Conservation (phyloP, 1,284 basidiomycete genomes). For the Sanguinoderma infundibulare region DNA sequence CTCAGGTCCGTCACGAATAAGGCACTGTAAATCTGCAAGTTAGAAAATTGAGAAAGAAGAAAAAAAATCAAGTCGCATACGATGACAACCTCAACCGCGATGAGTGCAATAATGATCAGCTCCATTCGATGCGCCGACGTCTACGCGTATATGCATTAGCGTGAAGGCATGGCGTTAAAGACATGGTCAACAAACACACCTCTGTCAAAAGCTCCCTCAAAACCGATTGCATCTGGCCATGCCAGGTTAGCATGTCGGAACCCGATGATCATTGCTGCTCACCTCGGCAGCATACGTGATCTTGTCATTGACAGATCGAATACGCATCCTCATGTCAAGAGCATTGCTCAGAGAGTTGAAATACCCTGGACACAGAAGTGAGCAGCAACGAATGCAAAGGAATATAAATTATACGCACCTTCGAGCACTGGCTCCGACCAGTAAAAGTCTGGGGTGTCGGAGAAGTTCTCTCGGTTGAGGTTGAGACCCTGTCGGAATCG, state of each 20-base stretch:
- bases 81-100: conserved; percentile 89
- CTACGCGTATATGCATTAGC: conserved; percentile 40
- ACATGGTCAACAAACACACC: conserved; percentile 39
- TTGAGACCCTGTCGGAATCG: conserved; percentile 89
- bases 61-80: conserved; percentile 48
- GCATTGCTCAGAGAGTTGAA: conserved; percentile 84
- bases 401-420: conserved; percentile 48
- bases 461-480: conserved; percentile 86
- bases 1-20: conserved; percentile 65
- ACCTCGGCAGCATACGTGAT: conserved; percentile 93
- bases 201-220: conserved; percentile 81
- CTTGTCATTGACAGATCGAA: conserved; percentile 85
- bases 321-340: conserved; percentile 82
- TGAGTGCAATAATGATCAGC: conserved; percentile 87
- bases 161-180: conserved; percentile 14
- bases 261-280: conserved; percentile 27
- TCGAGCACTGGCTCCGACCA: conserved; percentile 91
- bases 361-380: conserved; percentile 52
- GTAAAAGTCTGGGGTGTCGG: conserved; percentile 89
- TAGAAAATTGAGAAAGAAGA: background rate
- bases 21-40: conserved; percentile 44
- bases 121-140: conserved; percentile 90
- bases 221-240: conserved; percentile 63
- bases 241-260: background rate
- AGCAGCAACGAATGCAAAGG: background rate